Conservation (phyloP, 2,329 filamentous ascomycete genomes). For the Gremmenia infestans region DNA sequence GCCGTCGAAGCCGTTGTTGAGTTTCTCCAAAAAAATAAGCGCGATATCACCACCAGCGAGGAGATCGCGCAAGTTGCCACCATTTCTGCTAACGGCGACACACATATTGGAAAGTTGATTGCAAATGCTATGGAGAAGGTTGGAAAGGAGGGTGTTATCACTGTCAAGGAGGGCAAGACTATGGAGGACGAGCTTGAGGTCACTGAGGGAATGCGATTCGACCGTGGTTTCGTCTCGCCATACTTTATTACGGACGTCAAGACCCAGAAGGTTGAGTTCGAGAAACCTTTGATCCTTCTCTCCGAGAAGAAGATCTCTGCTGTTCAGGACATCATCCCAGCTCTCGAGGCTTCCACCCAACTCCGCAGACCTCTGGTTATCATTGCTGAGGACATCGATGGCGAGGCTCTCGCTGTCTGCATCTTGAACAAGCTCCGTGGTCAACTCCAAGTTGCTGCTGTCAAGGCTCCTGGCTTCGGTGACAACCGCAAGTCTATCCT, state of each 20-base stretch:
- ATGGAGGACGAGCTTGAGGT: constrained; percentile 96
- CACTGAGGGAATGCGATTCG: constrained; percentile 99
- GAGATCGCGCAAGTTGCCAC: constrained; percentile 98
- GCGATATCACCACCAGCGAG: constrained; percentile 93
- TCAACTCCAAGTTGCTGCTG: constrained; percentile 95
- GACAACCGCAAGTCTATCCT: constrained; percentile 99
- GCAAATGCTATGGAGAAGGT: constrained; percentile 99
- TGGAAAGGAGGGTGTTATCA: constrained; percentile 99
- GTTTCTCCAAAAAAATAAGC: constrained; percentile 92
- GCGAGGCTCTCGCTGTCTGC: constrained; percentile 96
- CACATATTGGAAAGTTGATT: constrained; percentile 90
- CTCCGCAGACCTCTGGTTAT: constrained; percentile 93
- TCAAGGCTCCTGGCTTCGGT: constrained; percentile 98
- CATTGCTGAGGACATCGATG: constrained; percentile 98
- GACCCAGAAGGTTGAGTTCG: constrained; percentile 98
- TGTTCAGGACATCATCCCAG: constrained; percentile 97
- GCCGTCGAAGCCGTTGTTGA: constrained; percentile 93
- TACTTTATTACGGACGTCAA: constrained; percentile 99
- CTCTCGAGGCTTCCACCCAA: constrained; percentile 94
- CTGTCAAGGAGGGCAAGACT: constrained; percentile 99
- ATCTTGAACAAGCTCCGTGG: constrained; percentile 99
- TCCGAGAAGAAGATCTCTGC: constrained; percentile 99
- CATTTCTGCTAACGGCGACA: constrained; percentile 95
- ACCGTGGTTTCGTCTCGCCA: constrained; percentile 95
- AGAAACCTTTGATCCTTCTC: constrained; percentile 97